Base-by-base conservation (phyloP, 495 filamentous ascomycete genomes). In the Cairneyella variabilis region DNA sequence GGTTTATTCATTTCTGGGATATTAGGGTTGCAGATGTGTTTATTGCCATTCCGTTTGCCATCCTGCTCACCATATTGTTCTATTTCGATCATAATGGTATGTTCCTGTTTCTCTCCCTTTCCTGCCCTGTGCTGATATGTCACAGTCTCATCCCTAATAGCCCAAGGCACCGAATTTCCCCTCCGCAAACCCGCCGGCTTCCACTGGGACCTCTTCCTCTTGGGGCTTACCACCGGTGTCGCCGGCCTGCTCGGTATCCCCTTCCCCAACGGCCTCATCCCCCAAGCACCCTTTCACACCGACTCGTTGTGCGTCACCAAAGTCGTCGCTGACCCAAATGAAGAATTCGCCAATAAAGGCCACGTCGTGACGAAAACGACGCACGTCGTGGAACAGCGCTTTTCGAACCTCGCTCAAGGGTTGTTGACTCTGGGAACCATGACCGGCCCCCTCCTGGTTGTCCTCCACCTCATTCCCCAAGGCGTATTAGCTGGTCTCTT, bases 251-350 rank as follows among this genome's bases (percentile, higher is more conserved):
- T 96, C 18, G 92, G 92, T 3, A 78, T 97, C 25, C 92, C 92
- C 14, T 86, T 91, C 57, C 92, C 91, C 23, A 96, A 96, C 64
- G 92, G 92, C 4, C 83, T 97, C 21, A 90, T 93, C 60, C 89
- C 89, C 0, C 92, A 97, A 69, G 92, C 91, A 0, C 92, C 92
- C 3, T 95, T 96, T 72, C 91, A 96, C 69, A 97, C 92, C 7
- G 80, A 83, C 20, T 82, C 87, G 2, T 83, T 95, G 36, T 91
- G 87, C 65, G 86, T 90, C 42, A 88, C 84, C 3, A 76, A 76
- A 28, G 74, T 81, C 38, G 73, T 83, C n/a, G 62, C 76, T 3
- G 79, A 83, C 60, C 53, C 59, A 0, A 77, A 83, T 57, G 69
- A 73, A 27, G 65, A 71, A 41, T 71, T 77, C 58, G 76, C 73